Conservation (phyloP, 441 rosid species). For the Erodium moschatum region DNA sequence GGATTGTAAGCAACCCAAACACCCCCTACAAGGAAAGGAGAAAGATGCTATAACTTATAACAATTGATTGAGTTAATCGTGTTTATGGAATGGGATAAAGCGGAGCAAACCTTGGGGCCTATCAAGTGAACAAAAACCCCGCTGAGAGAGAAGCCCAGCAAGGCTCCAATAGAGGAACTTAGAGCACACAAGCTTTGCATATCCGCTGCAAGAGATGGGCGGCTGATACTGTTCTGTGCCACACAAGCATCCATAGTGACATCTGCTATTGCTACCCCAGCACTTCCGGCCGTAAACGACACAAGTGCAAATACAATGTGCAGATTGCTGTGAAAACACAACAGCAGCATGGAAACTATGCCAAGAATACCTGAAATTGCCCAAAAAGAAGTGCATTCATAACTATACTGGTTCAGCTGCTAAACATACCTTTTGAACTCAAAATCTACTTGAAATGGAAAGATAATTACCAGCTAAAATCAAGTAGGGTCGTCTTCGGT, state of each 20-base stretch:
- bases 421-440: not conserved
- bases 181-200: constrained; percentile 90
- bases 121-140: constrained; percentile 77
- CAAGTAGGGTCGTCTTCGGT: constrained; percentile 75
- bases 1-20: constrained; percentile 68
- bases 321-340: constrained; percentile 54
- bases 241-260: constrained; percentile 97
- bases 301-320: constrained; percentile 58
- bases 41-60: constrained; percentile 10
- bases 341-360: constrained; percentile 50
- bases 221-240: constrained; percentile 71
- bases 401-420: not conserved
- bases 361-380: constrained; percentile 59
- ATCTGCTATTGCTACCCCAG: constrained; percentile 79
- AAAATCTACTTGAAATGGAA: constrained; percentile 8
- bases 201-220: constrained; percentile 77
- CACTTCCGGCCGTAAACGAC: constrained; percentile 59
- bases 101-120: constrained; percentile 63
- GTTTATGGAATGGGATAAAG: constrained; percentile 8
- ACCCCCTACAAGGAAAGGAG: constrained; percentile 52
- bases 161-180: constrained; percentile 63
- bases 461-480: constrained; percentile 42
- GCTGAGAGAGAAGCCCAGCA: constrained; percentile 66
- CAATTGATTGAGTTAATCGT: not conserved
- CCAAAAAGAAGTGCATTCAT: not conserved